Evolutionary conservation across 1,139 yeast species (phyloP).

Genomic region (Pneumocystis murina): DNA sequence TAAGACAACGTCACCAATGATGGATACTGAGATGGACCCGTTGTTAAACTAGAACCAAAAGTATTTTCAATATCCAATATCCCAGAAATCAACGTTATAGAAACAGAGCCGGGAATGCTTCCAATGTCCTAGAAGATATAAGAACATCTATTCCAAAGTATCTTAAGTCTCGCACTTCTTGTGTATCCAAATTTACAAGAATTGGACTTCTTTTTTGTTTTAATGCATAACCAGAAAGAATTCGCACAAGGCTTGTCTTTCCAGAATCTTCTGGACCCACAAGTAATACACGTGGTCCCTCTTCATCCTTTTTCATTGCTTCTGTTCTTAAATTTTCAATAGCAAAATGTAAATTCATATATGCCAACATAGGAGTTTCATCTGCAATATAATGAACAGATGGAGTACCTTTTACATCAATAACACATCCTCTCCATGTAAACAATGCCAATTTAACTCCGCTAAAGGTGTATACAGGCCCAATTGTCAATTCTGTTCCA

Average conservation of each 20-base stretch:
- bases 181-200: constrained; percentile 70
- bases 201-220: constrained; percentile 54
- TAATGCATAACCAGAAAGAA: constrained; percentile 58
- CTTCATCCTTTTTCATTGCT: constrained; percentile 10
- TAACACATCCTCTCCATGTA: constrained; percentile 41
- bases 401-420: constrained; percentile 32
- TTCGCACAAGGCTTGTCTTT: constrained; percentile 59
- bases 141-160: constrained; percentile 39
- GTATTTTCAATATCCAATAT: constrained; percentile 59
- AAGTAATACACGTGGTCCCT: constrained; percentile 50
- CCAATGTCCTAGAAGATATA: constrained; percentile 22
- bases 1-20: constrained; percentile 80
- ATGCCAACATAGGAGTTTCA: constrained; percentile 51
- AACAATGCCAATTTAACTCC: constrained; percentile 47
- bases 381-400: constrained; percentile 50
- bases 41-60: constrained; percentile 73
- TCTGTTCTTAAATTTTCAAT: constrained; percentile 45
- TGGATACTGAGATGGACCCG: constrained; percentile 60
- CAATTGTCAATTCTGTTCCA: constrained; percentile 80
- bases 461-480: constrained; percentile 44
- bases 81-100: constrained; percentile 76
- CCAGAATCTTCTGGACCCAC: constrained; percentile 65
- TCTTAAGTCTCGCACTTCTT: constrained; percentile 26
- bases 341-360: constrained; percentile 60
- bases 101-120: constrained; percentile 55